phyloP scores from a whole-genome alignment of 441 rosid genomes.

The Pelargonium fulgidum region DNA sequence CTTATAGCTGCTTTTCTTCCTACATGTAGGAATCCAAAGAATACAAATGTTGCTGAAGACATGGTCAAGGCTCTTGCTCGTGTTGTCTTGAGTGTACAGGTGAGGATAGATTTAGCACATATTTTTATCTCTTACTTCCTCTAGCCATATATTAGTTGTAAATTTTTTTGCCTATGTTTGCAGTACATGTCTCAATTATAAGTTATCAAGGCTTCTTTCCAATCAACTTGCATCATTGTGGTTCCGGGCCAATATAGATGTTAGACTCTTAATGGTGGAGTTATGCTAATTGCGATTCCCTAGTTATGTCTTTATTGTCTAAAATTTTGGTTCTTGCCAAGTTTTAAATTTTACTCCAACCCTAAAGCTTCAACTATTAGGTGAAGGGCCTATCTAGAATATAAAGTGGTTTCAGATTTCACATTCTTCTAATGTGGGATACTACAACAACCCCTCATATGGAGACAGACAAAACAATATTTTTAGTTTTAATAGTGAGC shows the following conservation, averaged over 20 bases:
- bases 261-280: not conserved
- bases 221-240: not conserved
- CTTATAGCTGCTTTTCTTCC: conserved; percentile 24
- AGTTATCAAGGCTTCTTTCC: not conserved
- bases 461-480: no score
- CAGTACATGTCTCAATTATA: not conserved
- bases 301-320: no score
- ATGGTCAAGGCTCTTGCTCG: conserved; percentile 98
- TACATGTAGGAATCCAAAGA: conserved; percentile 77
- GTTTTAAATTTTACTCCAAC: no score
- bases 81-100: conserved; percentile 97
- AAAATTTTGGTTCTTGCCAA: no score
- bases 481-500: no score
- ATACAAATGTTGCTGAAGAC: conserved; percentile 95
- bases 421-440: no score
- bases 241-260: not conserved
- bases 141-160: conserved; percentile 9
- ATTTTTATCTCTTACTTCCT: conserved; percentile 6
- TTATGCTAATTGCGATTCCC: not conserved
- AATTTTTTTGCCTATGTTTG: not conserved
- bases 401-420: no score
- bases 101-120: conserved; percentile 26
- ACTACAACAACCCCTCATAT: no score
- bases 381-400: no score
- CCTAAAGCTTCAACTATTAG: no score